phyloP scores from a whole-genome alignment of 192 early-diverging fungal species.

The Backusella tuberculispora region DNA sequence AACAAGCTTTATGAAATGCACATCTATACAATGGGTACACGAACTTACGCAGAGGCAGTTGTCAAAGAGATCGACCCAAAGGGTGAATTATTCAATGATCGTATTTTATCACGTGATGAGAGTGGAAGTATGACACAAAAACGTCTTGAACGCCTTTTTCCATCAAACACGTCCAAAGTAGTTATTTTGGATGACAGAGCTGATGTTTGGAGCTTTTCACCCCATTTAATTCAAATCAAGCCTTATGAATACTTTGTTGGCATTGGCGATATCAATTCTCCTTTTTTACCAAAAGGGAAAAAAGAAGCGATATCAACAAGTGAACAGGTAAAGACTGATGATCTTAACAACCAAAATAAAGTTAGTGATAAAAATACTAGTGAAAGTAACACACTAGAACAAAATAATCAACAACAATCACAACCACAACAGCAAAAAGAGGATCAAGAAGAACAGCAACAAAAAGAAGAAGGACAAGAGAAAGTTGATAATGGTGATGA shows the following conservation, averaged over 20 bases:
- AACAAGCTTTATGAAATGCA: slow-evolving; percentile 88
- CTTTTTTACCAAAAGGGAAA: slow-evolving; percentile 55
- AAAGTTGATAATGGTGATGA: not conserved
- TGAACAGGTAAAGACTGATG: slow-evolving; percentile 12
- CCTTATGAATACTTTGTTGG: slow-evolving; percentile 96
- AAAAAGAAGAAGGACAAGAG: slow-evolving; percentile 9
- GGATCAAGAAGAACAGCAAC: not conserved
- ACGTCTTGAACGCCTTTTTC: slow-evolving; percentile 85
- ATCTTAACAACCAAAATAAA: not conserved
- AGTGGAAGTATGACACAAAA: slow-evolving; percentile 84
- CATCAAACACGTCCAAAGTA: slow-evolving; percentile 94
- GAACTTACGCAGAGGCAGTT: slow-evolving; percentile 90
- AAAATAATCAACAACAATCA: not conserved
- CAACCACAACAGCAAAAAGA: not conserved
- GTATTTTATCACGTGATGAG: slow-evolving; percentile 93
- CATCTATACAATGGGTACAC: slow-evolving; percentile 98
- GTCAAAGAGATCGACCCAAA: slow-evolving; percentile 88
- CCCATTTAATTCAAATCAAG: slow-evolving; percentile 85
- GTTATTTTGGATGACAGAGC: slow-evolving; percentile 93
- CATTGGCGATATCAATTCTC: slow-evolving; percentile 96
- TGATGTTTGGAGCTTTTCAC: slow-evolving; percentile 94
- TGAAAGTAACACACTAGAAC: not conserved
- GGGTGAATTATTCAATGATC: slow-evolving; percentile 74
- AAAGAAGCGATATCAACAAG: slow-evolving; percentile 13
- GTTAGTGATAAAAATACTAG: slow-evolving; percentile 12